Percentiles rank a stretch among this genome's conserved stretches.
These are phyloP conservation scores for California macrophylla DNA, from an alignment of 441 rosid genomes.

Conservation along the genomic window DNA sequence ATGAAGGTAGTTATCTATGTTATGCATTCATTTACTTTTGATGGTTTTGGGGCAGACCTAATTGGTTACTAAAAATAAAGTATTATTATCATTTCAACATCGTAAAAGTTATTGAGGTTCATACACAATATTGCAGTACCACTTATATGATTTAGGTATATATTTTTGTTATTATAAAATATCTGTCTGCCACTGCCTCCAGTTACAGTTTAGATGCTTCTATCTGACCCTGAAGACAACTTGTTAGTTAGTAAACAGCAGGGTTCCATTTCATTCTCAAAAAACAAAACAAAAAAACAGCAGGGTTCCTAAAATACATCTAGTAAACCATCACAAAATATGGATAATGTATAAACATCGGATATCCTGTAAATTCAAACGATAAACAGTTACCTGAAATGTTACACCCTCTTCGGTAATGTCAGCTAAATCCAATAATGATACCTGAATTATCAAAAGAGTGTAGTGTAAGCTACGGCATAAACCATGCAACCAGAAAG, in stretches of 20 bases:
- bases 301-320: background rate
- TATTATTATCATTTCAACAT: too few species aligned
- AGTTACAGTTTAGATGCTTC: too few species aligned
- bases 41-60: too few species aligned
- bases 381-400: slow-evolving; percentile 44
- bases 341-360: background rate
- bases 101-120: too few species aligned
- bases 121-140: too few species aligned
- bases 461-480: background rate
- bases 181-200: too few species aligned
- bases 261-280: too few species aligned
- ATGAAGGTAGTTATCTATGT: background rate
- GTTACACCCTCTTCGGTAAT: slow-evolving; percentile 69
- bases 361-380: background rate
- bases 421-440: slow-evolving; percentile 63
- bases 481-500: background rate
- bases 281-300: too few species aligned
- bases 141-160: too few species aligned
- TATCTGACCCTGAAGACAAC: background rate
- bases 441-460: slow-evolving; percentile 38
- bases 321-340: background rate
- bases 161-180: too few species aligned
- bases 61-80: too few species aligned
- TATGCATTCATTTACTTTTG: too few species aligned
- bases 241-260: background rate